Base-by-base conservation (phyloP, 2,329 filamentous ascomycete genomes). In the Colletotrichum lentis region DNA sequence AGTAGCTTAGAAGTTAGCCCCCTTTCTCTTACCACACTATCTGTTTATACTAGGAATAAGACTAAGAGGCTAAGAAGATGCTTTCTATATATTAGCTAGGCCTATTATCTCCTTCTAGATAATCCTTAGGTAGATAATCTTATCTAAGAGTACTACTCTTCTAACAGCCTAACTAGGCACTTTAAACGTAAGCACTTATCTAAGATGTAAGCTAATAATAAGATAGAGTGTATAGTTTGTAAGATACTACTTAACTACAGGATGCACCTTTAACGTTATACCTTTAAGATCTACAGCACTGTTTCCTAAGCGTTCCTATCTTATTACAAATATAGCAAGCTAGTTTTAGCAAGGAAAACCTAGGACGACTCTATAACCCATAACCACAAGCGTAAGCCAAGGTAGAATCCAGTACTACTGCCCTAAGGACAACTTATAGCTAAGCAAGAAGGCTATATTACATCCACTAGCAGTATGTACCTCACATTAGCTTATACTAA, bases 51-150 rank as follows among this genome's bases (percentile, higher is more conserved):
- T 6, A 31, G 27, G 8, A 31, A 31, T 7, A 31, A 31, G 27
- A 31, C 27, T 8, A 7, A 31, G 27, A 31, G 27, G 27, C 27
- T 6, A 31, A 31, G 27, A 1, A 31, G 27, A 1, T 31, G 27
- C 27, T 71, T 71, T 57, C n/a, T 71, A n/a, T 69, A 59, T 37
- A 58, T 71, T 59, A 65, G 62, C 10, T 43, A 41, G 41, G 62
- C 66, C 16, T 60, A 62, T 44, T 46, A 22, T 27, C 55, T 69
- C 27, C 20, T 37, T 35, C 31, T 47, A 3, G 53, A 53, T 49
- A 60, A 70, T 54, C 39, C 53, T 20, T 2, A 11, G 16, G 44
- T 64, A 16, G 46, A 49, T 24, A 31, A 68, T 35, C 60, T 65
- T 20, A 69, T 69, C 31, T 35, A 50, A 35, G 49, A 66, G 24